These are phyloP conservation scores for Taiwanofungus camphoratus DNA, from an alignment of 1,284 basidiomycete genomes.

Conservation along the genomic window DNA sequence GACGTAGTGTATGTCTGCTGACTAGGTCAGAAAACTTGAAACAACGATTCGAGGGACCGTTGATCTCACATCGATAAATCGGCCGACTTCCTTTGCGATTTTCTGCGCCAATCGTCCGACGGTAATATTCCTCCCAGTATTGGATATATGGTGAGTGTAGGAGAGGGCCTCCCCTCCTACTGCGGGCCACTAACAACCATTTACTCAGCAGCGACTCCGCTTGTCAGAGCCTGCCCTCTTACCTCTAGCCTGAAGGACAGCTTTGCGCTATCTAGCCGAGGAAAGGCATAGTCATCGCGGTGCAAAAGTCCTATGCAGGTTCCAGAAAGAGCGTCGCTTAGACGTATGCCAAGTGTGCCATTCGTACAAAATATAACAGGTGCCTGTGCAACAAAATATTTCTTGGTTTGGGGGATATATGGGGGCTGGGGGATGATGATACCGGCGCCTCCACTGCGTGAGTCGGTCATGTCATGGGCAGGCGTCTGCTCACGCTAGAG, in stretches of 20 bases:
- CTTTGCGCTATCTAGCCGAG: neutral
- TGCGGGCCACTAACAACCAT: neutral
- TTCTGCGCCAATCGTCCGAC: neutral
- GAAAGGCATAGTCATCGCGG: neutral
- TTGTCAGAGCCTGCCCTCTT: neutral
- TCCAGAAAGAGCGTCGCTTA: too few species aligned
- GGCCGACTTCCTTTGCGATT: neutral
- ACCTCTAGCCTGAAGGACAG: neutral
- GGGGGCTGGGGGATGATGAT: too few species aligned
- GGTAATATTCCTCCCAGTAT: neutral
- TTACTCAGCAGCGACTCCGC: neutral
- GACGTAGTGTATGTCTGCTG: neutral
- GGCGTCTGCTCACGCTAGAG: too few species aligned
- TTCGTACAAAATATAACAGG: too few species aligned
- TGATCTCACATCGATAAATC: neutral
- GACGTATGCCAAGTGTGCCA: too few species aligned
- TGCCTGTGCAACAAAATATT: too few species aligned
- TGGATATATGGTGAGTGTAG: neutral
- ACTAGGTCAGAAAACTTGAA: neutral
- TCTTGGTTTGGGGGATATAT: too few species aligned
- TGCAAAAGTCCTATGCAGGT: too few species aligned
- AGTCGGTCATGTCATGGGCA: too few species aligned
- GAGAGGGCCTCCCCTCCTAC: neutral
- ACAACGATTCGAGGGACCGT: neutral
- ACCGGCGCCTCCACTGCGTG: too few species aligned